A percentile compares a stretch with the other conserved stretches of the same genome.
Evolutionary conservation across 371 early-diverging fungal species (phyloP).

Genomic region (Catenaria anguillulae): DNA sequence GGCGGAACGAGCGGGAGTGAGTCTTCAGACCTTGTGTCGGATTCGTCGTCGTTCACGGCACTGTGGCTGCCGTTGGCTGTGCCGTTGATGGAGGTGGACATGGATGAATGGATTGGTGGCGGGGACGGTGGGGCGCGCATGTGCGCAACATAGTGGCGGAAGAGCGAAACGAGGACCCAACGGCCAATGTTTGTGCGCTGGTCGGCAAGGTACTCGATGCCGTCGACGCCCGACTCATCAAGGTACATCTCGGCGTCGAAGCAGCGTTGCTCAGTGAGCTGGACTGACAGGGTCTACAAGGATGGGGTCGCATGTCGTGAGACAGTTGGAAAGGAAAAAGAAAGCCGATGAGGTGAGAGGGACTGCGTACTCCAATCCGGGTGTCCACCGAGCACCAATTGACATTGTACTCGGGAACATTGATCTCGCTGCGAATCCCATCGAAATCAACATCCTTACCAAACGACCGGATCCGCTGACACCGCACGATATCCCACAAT

Average conservation of each 20-base stretch:
- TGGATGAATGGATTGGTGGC: too few species aligned
- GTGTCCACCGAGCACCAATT: slow-evolving; percentile 87
- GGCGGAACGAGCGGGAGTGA: too few species aligned
- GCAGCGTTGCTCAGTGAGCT: slow-evolving; percentile 68
- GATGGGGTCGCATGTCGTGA: too few species aligned
- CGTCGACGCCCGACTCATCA: slow-evolving; percentile 41
- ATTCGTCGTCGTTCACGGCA: too few species aligned
- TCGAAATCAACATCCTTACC: slow-evolving; percentile 17
- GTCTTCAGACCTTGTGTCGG: too few species aligned
- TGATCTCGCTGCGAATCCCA: slow-evolving; percentile 41
- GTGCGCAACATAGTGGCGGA: background rate
- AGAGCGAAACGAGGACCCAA: slow-evolving; percentile 5
- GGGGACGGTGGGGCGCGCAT: too few species aligned
- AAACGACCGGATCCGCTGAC: background rate
- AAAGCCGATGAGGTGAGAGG: slow-evolving; percentile 6
- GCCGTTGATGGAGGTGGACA: too few species aligned
- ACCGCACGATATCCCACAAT: slow-evolving; percentile 76
- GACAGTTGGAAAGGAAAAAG: slow-evolving; percentile 14
- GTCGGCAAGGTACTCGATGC: slow-evolving; percentile 46
- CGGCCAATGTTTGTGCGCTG: slow-evolving; percentile 31
- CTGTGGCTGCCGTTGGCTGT: too few species aligned
- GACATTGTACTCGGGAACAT: slow-evolving; percentile 61
- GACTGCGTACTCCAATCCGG: slow-evolving; percentile 42
- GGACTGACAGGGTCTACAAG: slow-evolving; percentile 54
- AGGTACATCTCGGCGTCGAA: slow-evolving; percentile 74